phyloP scores from a whole-genome alignment of 2,329 filamentous ascomycete genomes.

The Aspergillus viridinutans region DNA sequence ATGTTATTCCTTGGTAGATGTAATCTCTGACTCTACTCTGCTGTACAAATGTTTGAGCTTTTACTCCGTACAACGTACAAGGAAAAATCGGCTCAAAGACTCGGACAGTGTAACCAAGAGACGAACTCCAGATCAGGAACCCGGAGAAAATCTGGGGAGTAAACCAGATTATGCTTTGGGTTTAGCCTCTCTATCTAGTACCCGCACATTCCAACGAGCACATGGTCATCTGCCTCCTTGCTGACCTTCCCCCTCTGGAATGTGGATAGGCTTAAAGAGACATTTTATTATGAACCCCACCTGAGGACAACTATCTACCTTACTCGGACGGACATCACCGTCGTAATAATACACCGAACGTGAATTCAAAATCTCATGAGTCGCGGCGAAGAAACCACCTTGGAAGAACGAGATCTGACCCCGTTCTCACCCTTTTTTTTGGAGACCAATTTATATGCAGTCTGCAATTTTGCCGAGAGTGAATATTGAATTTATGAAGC shows the following conservation, averaged over 20 bases:
- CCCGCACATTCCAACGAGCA: neutral
- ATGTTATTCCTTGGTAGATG: neutral
- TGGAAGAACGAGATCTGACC: neutral
- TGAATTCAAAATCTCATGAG: neutral
- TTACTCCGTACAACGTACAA: neutral
- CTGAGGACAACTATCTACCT: neutral
- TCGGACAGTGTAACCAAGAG: neutral
- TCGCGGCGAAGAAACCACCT: neutral
- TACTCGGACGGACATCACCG: neutral
- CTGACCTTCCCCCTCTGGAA: neutral
- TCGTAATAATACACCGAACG: neutral
- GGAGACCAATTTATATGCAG: neutral
- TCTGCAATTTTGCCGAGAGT: neutral
- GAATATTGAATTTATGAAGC: neutral
- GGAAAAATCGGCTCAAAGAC: neutral
- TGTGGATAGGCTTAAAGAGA: neutral
- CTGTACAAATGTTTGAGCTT: neutral
- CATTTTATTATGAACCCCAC: neutral
- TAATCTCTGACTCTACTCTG: neutral
- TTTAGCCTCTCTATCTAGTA: neutral
- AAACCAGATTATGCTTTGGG: neutral
- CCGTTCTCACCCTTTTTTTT: neutral
- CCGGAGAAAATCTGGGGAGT: neutral
- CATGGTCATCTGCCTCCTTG: neutral
- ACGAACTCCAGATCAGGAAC: neutral